Base-by-base conservation (phyloP, 495 filamentous ascomycete genomes). In the Aspergillus campestris region DNA sequence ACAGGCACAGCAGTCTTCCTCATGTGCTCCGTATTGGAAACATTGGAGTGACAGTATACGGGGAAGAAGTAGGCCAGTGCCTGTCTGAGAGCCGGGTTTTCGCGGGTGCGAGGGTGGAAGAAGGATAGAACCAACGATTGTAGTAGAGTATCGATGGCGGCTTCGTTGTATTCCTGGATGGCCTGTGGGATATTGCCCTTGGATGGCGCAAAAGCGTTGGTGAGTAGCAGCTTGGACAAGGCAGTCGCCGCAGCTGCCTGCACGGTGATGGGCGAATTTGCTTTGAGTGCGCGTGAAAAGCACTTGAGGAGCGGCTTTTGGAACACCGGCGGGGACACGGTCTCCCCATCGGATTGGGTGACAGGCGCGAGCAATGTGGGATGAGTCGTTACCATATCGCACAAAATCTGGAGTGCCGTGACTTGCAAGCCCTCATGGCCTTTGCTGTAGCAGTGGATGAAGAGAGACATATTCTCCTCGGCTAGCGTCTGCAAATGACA, bases 371-470 rank as follows among this genome's bases (percentile, higher is more conserved):
- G 78, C 31, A 90, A 75, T 0, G 84, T 77, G 24, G 89, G 89
- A 50, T 96, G 89, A 2, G 86, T 83, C 30, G 84, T 86, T 27
- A 97, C 71, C 62, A 97, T 92, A 63, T 98, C 92, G 30, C 86
- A 85, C n/a, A 97, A 77, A 50, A 94, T 92, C 39, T 96, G 86
- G 31, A 97, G 67, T 0, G 91, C 86, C 3, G 87, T 92, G 31
- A 86, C 83, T 61, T 97, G 89, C 39, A 98, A 73, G 5, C 82
- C 82, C 15, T 89, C 82, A 56, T 95, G 89, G 10, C 92, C 92
- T 67, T 94, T 94, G 65, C 71, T 84, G 65, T 89, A 95, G 70
- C 94, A 97, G 62, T 94, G 91, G 57, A 95, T 83, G 65, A 99
- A 97, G 6, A 97, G 79, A 0, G 80, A 86, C 38, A 97, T 76